Evolutionary conservation across 768 basidiomycete genomes (phyloP), one percentile per base, ranked within the genome.

Genomic region (Xerocomellus dryophilus): DNA sequence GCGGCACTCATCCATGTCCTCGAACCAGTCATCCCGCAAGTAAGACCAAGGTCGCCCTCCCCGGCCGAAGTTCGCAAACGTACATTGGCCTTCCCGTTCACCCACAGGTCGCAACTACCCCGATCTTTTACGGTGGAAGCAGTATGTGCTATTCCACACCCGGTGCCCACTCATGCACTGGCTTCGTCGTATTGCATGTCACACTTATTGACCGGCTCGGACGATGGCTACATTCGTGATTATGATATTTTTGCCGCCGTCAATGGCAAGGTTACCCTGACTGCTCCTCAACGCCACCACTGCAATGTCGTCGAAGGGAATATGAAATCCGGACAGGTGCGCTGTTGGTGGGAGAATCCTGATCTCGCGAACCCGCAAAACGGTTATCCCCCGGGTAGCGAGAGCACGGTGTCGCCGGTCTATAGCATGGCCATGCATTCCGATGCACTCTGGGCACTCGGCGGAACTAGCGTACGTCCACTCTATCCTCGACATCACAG

Each of bases 371-470:
- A 39, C 50, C 29, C 50, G 42, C 66, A 61, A 46, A 47, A 38
- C 18, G 64, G 67, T 14, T 62, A 73, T 53, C 62, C 61, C n/a
- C 57, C 66, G 20, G 79, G 78, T 23, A 82, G 83, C 20, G 84
- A 85, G 36, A 61, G 74, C 20, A 62, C 76, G 20, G 68, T 82
- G 42, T 81, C 84, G 20, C 86, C 96, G 10, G 92, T 97, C 17
- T 93, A 94, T 70, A 95, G 93, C 64, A 77, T 99, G 66, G 84
- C 84, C 9, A 86, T 94, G 77, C 94, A 98, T 51, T 86, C 88
- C 4, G 94, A 98, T 69, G 97, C 91, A 12, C 74, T 99, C 9
- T 99, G 94, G 93, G 80, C 87, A 17, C 76, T 98, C 52, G 85
- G 90, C 21, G 97, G 97, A 14, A 89, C 87, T 34, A 81, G 90